Evolutionary conservation across 208 protist species (phyloP).

Genomic region (Leishmania turanica): DNA sequence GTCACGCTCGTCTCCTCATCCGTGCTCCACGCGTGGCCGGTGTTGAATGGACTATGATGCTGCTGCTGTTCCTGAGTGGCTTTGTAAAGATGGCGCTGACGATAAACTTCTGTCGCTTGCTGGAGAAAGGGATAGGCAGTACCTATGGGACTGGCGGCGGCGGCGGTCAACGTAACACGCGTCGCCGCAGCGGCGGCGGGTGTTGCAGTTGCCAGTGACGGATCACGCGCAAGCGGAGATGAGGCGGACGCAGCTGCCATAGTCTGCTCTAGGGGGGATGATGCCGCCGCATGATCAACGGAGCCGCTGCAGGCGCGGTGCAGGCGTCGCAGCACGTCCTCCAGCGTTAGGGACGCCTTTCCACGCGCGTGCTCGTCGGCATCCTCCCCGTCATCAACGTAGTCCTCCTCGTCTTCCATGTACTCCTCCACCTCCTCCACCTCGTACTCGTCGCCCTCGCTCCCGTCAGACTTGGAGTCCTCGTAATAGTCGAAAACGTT

Average conservation of each 20-base stretch:
- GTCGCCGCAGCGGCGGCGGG: not conserved
- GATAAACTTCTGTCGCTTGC: constrained; percentile 32
- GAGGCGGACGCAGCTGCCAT: not conserved
- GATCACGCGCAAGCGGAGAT: constrained; percentile 1
- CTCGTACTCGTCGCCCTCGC: constrained; percentile 23
- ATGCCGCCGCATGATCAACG: constrained; percentile 1
- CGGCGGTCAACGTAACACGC: not conserved
- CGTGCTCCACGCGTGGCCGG: constrained; percentile 1
- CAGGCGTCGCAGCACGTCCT: constrained; percentile 30
- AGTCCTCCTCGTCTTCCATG: constrained; percentile 16
- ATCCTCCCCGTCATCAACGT: constrained; percentile 16
- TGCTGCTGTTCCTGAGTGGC: constrained; percentile 14
- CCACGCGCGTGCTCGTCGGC: not conserved
- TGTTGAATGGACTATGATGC: constrained; percentile 17
- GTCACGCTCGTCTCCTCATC: constrained; percentile 2
- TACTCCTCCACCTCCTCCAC: constrained; percentile 32
- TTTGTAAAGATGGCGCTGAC: constrained; percentile 18
- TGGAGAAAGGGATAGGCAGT: constrained; percentile 38
- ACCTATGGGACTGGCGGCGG: not conserved
- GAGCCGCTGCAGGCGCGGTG: constrained; percentile 29
- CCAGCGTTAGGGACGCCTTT: constrained; percentile 6
- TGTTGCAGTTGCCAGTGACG: not conserved
- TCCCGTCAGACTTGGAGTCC: constrained; percentile 4
- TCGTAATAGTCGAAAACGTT: constrained; percentile 19
- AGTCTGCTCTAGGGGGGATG: not conserved